A percentile compares a stretch with the other conserved stretches of the same genome.
Evolutionary conservation across 371 early-diverging fungal species (phyloP).

Genomic region (Basidiobolus meristosporus): DNA sequence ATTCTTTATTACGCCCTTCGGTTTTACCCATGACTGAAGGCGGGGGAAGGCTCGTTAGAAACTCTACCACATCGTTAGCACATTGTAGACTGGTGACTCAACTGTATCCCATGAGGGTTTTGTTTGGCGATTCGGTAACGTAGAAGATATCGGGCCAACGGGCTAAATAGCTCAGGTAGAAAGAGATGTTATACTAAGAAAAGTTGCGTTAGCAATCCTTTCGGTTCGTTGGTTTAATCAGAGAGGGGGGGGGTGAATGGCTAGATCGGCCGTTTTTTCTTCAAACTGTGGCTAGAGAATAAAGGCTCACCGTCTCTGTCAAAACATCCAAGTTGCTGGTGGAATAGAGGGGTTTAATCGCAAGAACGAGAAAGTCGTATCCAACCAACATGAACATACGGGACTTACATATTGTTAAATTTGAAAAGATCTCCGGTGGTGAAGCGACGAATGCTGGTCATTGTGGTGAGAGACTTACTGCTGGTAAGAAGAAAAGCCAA

Average conservation of each 20-base stretch:
- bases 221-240: neutral
- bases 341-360: neutral
- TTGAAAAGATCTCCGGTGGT: constrained; percentile 71
- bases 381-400: neutral
- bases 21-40: constrained; percentile 86
- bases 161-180: constrained; percentile 82
- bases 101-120: constrained; percentile 76
- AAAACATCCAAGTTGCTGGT: constrained; percentile 66
- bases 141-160: constrained; percentile 89
- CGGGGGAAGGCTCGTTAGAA: neutral
- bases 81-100: constrained; percentile 1
- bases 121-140: constrained; percentile 55
- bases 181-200: constrained; percentile 72
- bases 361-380: neutral
- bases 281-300: neutral
- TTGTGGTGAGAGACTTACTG: constrained; percentile 6
- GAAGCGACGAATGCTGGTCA: constrained; percentile 53
- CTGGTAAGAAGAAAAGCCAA: neutral
- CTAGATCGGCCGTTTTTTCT: neutral
- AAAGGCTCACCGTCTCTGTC: constrained; percentile 58
- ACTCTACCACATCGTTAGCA: neutral
- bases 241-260: neutral
- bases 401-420: constrained; percentile 69
- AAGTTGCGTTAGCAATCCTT: neutral
- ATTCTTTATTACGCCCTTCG: constrained; percentile 74